Conservation (phyloP, 2,329 filamentous ascomycete species). For the Albophoma yamanashiensis region DNA sequence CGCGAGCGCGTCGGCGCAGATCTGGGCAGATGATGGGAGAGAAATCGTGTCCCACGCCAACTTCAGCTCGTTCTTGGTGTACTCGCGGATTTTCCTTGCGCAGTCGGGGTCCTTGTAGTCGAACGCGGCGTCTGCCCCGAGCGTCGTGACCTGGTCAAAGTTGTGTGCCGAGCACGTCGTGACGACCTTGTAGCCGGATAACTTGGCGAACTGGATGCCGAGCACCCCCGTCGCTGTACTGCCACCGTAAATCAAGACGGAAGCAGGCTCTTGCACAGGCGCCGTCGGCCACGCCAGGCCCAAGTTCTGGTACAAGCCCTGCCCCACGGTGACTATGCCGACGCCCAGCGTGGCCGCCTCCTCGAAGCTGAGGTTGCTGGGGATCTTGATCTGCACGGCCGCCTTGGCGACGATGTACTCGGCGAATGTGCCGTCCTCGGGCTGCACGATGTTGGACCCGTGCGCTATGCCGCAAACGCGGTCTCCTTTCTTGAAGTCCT, state of each 20-base stretch:
- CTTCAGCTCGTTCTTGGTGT: constrained; percentile 11
- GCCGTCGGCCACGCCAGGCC: constrained; percentile 13
- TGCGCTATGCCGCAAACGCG: constrained; percentile 13
- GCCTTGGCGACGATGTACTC: constrained; percentile 13
- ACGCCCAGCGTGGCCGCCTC: constrained; percentile 13
- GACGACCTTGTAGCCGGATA: constrained; percentile 28
- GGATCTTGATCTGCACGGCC: constrained; percentile 12
- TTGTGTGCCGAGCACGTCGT: constrained; percentile 30
- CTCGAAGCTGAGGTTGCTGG: constrained; percentile 12
- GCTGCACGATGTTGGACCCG: constrained; percentile 9
- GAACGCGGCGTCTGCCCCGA: constrained; percentile 31
- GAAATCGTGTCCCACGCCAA: constrained; percentile 26
- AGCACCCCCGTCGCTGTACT: constrained; percentile 29
- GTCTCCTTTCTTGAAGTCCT: constrained; percentile 11
- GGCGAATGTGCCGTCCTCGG: constrained; percentile 16
- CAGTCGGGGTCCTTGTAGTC: constrained; percentile 24
- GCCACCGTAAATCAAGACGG: constrained; percentile 34
- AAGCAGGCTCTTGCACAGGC: constrained; percentile 4
- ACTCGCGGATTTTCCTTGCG: constrained; percentile 10
- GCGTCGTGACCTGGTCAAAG: constrained; percentile 23
- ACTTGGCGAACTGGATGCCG: constrained; percentile 30
- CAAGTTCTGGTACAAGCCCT: constrained; percentile 18
- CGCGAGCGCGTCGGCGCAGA: constrained; percentile 22
- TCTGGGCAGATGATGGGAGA: constrained; percentile 10
- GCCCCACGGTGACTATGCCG: constrained; percentile 14